Base-by-base conservation (phyloP, 495 filamentous ascomycete species). In the Penicillium herquei region DNA sequence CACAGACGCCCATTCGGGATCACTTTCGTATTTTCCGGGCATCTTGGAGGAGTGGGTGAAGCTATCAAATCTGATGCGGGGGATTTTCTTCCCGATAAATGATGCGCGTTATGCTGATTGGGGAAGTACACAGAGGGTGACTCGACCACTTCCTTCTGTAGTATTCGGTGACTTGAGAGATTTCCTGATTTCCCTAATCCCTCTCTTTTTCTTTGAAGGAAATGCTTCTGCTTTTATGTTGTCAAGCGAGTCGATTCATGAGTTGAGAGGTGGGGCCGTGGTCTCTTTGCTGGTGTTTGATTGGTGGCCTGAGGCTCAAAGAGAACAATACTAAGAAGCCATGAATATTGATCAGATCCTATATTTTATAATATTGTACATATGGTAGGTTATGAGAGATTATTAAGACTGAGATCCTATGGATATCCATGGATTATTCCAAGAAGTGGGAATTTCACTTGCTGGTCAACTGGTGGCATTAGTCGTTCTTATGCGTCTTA, bases 1-100 rank as follows among this genome's bases (percentile, higher is more conserved):
- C 37, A 98, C 75, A 70, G 92, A 88, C 55, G 88, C 82, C 92
- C 92, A 98, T 49, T 81, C 81, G 0, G 90, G 86, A 67, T 92
- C 83, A 48, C 76, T 70, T 49, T 81, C 75, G 70, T 96, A 92
- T 60, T 60, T 68, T 11, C 67, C 75, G 16, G 58, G 54, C 72
- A 76, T 76, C 14, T 48, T 54, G 43, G 13, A 3, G 16, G 33
- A 26, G 17, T 35, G 14, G 13, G 14, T 35, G 18, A 26, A 37
- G 50, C 37, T 52, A 43, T 43, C 39, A 42, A 52, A 52, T 44
- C 39, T 52, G 50, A 43, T 52, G 50, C 50, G 50, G 39, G 50
- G 39, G 21, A 26, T 26, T 26, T 26, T 26, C 21, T 26, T 26
- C 21, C 21, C 14, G 21, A 14, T 32, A 39, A 39, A 13, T 26